Evolutionary conservation across 176 grass and related monocot species (phyloP), one percentile per base, ranked within the genome.

Genomic region (Oryza nivara): DNA sequence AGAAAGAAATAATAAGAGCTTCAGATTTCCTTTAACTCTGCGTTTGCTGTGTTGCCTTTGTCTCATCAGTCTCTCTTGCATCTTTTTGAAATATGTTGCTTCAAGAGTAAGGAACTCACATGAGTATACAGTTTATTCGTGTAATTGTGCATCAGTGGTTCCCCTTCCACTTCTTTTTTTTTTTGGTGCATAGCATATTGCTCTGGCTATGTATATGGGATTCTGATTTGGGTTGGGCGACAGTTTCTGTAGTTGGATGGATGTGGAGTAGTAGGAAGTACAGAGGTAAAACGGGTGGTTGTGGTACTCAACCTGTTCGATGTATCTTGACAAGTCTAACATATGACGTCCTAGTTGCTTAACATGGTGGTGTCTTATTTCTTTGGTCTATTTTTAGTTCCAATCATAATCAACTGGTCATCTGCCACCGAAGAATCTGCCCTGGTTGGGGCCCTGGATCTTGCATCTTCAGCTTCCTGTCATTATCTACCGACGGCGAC

Each of bases 1-100:
- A 75, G 66, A 38, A 90, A 54, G 22, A 76, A 89, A 92, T 82
- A 90, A 87, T 82, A 90, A 87, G 40, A 82, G 64, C 28, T 82
- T 36, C 79, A 83, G 48, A 52, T 82, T 88, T 79, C 70, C 34
- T 14, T 56, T 14, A 26, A 17, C 10, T 11, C n/a, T 49, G 38
- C 16, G 15, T 79, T 76, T 4, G 43, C 5, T 8, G 67, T 22
- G 41, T 65, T 76, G 67, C 23, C 7, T 26, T 10, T 20, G 3
- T 16, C 25, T 11, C 67, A 38, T 60, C 45, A 10, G 56, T 52
- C 19, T 71, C 43, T 19, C 14, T 34, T 48, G 41, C 9, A 19
- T 38, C 30, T 11, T 70, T 73, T 74, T 41, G 11, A 26, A 43
- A 12, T 9, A 8, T 32, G 11, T 89, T 87, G 74, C 86, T 86